Base-by-base conservation (phyloP, 805 yeast species). In the Suhomyces emberorum region DNA sequence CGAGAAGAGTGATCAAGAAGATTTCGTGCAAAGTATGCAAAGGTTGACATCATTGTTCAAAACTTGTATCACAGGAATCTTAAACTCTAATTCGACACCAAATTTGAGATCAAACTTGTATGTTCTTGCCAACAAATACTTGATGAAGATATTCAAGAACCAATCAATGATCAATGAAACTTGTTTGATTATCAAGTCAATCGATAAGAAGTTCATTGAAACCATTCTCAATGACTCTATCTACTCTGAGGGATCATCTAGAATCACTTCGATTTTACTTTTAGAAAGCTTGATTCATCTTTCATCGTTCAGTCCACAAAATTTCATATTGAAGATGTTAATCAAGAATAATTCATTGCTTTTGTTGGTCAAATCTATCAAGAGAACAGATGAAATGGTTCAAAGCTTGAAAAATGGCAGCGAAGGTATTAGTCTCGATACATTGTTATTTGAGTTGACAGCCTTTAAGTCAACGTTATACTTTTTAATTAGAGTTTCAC, bases 61-160 rank as follows among this genome's bases (percentile, higher is more conserved):
- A 46, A 78, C 91, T 0, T 79, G 95, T 39, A 65, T 87, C 16
- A 70, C 73, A 38, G 95, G 96, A 4, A 76, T 91, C 3, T 68
- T 77, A 36, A 75, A 86, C 28, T 79, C 95, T 2, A 69, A 76
- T 26, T 71, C 95, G 0, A 77, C 88, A 0, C 69, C 84, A 3
- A 57, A 70, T 0, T 68, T 89, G 28, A 74, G 97, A 34, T 76
- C 95, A 0, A 93, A 88, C 51, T 67, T 91, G 30, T 91, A 91
- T 57, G 76, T 83, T 7, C 61, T 89, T 44, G 74, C 81, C 26
- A 83, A 78, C 54, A 79, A 76, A 48, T 85, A 79, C 46, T 55
- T 89, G 38, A 69, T 73, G 7, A 72, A 77, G 53, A 65, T 75
- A 1, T 53, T 72, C 38, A 55, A 55, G 2, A 70, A 70, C 34